Evolutionary conservation across 306 rosid genomes (phyloP).

Genomic region (Luffa aegyptiaca): DNA sequence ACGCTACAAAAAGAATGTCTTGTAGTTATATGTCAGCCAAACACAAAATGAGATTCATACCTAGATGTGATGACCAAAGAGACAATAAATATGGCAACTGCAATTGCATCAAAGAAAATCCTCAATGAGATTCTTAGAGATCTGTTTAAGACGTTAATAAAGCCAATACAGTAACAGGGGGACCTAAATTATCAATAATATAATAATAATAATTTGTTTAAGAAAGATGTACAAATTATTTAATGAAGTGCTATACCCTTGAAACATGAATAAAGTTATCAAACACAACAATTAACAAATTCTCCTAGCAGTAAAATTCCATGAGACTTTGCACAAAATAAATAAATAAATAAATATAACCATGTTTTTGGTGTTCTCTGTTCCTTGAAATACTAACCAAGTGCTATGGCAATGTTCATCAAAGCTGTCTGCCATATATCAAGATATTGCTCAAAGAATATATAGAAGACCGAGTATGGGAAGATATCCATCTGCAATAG

Average conservation of each 20-base stretch:
- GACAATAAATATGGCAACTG: conserved; percentile 91
- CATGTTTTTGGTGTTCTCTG: neutral
- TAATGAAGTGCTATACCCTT: neutral
- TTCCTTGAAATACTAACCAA: conserved; percentile 49
- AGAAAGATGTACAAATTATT: neutral
- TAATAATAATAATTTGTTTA: neutral
- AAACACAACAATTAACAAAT: neutral
- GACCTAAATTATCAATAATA: neutral
- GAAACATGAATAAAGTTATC: neutral
- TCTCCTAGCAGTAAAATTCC: neutral
- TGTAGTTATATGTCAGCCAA: conserved; percentile 4
- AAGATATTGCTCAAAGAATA: conserved; percentile 93
- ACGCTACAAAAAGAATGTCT: too few species aligned
- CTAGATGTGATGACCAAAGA: conserved; percentile 77
- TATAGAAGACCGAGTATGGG: conserved; percentile 94
- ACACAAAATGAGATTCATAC: conserved; percentile 32
- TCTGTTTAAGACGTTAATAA: neutral
- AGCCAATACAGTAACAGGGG: neutral
- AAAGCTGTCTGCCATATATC: conserved; percentile 78
- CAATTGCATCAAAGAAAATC: conserved; percentile 13
- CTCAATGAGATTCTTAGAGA: neutral
- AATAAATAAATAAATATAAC: neutral
- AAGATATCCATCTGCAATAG: conserved; percentile 83
- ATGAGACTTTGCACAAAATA: neutral
- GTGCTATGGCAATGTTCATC: conserved; percentile 62